Conservation (phyloP, 2,329 filamentous ascomycete genomes). For the Microdochium nivale region DNA sequence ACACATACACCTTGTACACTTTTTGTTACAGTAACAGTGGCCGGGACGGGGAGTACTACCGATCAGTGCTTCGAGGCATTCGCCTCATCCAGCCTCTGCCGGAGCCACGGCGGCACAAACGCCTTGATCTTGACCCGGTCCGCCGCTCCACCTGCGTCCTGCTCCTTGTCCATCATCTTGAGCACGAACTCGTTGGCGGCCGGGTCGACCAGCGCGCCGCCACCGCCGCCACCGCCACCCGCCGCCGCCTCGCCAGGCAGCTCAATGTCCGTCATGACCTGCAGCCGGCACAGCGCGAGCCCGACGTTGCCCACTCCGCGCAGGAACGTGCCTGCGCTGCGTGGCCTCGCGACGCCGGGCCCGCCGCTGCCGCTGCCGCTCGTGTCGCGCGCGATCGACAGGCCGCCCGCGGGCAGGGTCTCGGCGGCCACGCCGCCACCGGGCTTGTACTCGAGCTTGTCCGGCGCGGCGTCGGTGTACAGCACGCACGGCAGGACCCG, state of each 20-base stretch:
- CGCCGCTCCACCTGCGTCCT: slow-evolving; percentile 21
- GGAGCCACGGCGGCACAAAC: slow-evolving; percentile 74
- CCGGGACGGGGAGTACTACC: no score
- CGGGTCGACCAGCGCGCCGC: slow-evolving; percentile 45
- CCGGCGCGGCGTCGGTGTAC: slow-evolving; percentile 40
- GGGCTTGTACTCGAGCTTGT: slow-evolving; percentile 38
- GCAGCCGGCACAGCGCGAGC: slow-evolving; percentile 75
- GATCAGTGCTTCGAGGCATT: neutral
- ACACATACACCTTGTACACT: no score
- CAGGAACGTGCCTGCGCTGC: slow-evolving; percentile 75
- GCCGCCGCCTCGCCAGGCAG: slow-evolving; percentile 61
- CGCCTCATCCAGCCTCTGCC: slow-evolving; percentile 26
- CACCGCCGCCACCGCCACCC: slow-evolving; percentile 24
- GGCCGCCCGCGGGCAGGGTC: slow-evolving; percentile 32
- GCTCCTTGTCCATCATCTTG: slow-evolving; percentile 36
- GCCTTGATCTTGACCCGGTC: slow-evolving; percentile 55
- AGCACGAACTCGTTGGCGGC: slow-evolving; percentile 57
- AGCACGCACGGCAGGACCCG: slow-evolving; percentile 74
- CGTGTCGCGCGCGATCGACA: slow-evolving; percentile 41
- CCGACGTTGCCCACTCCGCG: slow-evolving; percentile 76
- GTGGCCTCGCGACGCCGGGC: slow-evolving; percentile 37
- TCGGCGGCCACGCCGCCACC: slow-evolving; percentile 17
- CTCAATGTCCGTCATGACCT: slow-evolving; percentile 78
- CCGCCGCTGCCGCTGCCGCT: slow-evolving; percentile 12
- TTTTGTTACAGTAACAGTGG: no score